Percentiles rank a stretch among this genome's conserved stretches.
Evolutionary conservation across 768 basidiomycete genomes (phyloP).

Genomic region (Dendrothele bispora): DNA sequence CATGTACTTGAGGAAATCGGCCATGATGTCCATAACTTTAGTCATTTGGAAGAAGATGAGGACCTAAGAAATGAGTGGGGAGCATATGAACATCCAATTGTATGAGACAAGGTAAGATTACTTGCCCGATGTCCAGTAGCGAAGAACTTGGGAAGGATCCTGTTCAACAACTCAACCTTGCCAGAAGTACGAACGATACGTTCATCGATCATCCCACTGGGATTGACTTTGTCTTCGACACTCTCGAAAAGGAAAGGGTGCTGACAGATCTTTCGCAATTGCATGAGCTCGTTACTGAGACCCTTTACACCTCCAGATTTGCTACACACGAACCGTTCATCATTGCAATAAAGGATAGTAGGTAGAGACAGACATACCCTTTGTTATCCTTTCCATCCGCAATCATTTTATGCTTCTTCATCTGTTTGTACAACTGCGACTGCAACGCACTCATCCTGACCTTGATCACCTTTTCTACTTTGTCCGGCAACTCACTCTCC

Average conservation of each 20-base stretch:
- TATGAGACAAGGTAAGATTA: constrained; percentile 6
- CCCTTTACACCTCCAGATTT: constrained; percentile 82
- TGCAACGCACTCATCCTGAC: constrained; percentile 93
- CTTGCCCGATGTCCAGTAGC: constrained; percentile 84
- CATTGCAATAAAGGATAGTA: constrained; percentile 1
- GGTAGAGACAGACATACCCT: constrained; percentile 50
- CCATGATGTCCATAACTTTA: constrained; percentile 98
- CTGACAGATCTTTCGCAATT: constrained; percentile 96
- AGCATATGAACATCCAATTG: constrained; percentile 1
- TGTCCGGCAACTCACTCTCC: constrained; percentile 92
- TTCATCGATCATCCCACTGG: constrained; percentile 77
- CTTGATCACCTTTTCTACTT: constrained; percentile 98
- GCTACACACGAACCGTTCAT: constrained; percentile 32
- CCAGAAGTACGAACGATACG: constrained; percentile 85
- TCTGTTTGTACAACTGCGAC: constrained; percentile 91
- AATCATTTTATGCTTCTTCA: constrained; percentile 98
- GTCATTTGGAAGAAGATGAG: constrained; percentile 99
- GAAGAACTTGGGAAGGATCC: constrained; percentile 95
- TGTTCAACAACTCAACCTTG: constrained; percentile 89
- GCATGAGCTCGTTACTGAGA: constrained; percentile 94
- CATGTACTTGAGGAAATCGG: constrained; percentile 89
- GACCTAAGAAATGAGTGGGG: constrained; percentile 49
- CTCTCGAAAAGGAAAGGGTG: constrained; percentile 96
- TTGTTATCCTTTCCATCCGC: constrained; percentile 76
- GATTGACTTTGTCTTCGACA: constrained; percentile 93